Evolutionary conservation across 2,329 filamentous ascomycete genomes (phyloP), one percentile per base, ranked within the genome.

Genomic region (Colletotrichum agaves): DNA sequence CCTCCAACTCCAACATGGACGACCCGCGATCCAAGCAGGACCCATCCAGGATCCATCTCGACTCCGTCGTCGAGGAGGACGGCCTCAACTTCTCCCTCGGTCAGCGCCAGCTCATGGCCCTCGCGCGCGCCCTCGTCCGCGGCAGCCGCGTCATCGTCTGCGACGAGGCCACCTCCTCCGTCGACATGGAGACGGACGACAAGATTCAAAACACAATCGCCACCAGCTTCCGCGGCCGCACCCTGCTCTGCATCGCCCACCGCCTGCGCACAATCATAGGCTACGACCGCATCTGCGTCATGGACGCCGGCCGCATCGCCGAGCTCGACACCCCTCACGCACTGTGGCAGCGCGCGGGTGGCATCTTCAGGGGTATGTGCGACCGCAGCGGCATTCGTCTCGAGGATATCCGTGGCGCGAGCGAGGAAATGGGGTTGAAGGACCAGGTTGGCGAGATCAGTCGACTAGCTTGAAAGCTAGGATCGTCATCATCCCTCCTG

Each of bases 101-200:
- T 6, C 95, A 98, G 81, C 89, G 96, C 3, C 96, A 98, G 79
- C 88, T 98, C 55, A 97, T 98, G 92, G 96, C 96, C 1, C 85
- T 99, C 1, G 94, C 94, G 0, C 90, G 96, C 1, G 96, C 96
- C 0, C 87, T 99, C 2, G 95, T 98, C 4, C 90, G 95, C 41
- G 89, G 91, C 47, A 92, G 91, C 0, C 93, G 92, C 73, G 98
- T 98, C 79, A 98, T 98, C 73, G 91, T 99, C 56, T 98, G 95
- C 79, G 96, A 99, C 82, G 96, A 99, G 79, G 96, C 96, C 1
- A 99, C 96, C 0, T 93, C 91, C 1, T 92, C 89, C 0, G 94
- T 98, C 7, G 95, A 98, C 78, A 96, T 98, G 84, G 95, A 98
- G 76, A 98, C 95, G 3, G 96, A 99, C 76, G 91, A 93, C 79